Evolutionary conservation across 208 protist species (phyloP).

Genomic region (Novymonas esmeraldas): DNA sequence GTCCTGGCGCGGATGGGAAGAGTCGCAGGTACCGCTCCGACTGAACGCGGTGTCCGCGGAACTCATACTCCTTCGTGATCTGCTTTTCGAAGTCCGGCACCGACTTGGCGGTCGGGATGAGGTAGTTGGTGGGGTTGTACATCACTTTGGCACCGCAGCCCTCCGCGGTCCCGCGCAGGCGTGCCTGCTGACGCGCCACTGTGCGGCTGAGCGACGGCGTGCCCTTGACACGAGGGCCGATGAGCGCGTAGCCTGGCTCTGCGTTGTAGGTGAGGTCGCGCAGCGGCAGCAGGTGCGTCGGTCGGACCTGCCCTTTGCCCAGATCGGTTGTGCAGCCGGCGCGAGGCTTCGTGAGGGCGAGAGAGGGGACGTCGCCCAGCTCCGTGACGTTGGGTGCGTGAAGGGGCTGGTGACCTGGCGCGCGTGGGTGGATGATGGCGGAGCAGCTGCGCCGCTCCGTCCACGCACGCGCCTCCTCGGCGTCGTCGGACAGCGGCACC

Average conservation of each 20-base stretch:
- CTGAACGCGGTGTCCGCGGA: conserved; percentile 71
- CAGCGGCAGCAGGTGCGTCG: conserved; percentile 35
- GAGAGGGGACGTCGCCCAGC: conserved; percentile 67
- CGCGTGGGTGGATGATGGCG: conserved; percentile 56
- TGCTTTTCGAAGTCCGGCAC: conserved; percentile 83
- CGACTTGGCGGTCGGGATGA: conserved; percentile 42
- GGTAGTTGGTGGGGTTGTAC: conserved; percentile 56
- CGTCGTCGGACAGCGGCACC: conserved; percentile 4
- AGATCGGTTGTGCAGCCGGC: conserved; percentile 44
- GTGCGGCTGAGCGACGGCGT: conserved; percentile 65
- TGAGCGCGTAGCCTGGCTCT: conserved; percentile 38
- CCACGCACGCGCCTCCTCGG: conserved; percentile 26
- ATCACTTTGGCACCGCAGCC: conserved; percentile 63
- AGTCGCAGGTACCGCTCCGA: conserved; percentile 71
- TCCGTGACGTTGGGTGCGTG: conserved; percentile 53
- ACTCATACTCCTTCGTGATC: conserved; percentile 86
- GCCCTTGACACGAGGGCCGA: conserved; percentile 55
- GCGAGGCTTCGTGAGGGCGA: conserved; percentile 52
- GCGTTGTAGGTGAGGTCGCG: conserved; percentile 72
- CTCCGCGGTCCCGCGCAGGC: conserved; percentile 31
- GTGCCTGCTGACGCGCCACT: conserved; percentile 54
- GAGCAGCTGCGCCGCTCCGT: conserved; percentile 36
- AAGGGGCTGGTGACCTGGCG: conserved; percentile 66
- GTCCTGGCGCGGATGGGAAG: conserved; percentile 69
- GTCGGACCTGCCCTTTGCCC: conserved; percentile 36